A percentile compares a stretch with the other conserved stretches of the same genome.
Conservation (phyloP, 1,284 basidiomycete genomes). For the Golubevia pallescens region DNA sequence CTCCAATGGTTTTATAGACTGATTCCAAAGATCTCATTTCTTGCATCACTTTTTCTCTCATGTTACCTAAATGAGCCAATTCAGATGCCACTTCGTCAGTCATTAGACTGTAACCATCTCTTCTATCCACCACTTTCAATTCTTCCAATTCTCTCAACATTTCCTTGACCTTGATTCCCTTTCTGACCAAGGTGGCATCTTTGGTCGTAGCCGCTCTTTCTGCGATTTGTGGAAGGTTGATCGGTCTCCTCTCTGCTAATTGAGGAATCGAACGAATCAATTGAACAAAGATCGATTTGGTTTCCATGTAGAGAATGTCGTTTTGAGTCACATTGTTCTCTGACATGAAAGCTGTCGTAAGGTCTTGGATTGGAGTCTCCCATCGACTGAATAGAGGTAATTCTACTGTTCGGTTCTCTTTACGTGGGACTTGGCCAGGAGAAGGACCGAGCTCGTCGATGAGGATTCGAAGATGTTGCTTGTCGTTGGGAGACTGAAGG, state of each 20-base stretch:
- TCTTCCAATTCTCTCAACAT: constrained; percentile 62
- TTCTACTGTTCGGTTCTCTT: constrained; percentile 54
- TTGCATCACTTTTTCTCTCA: constrained; percentile 53
- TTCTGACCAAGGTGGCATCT: constrained; percentile 44
- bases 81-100: constrained; percentile 55
- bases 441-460: constrained; percentile 51
- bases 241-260: constrained; percentile 38
- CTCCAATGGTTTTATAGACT: constrained; percentile 54
- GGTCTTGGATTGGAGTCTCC: constrained; percentile 58
- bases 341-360: constrained; percentile 57
- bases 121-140: constrained; percentile 52
- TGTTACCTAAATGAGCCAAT: constrained; percentile 51
- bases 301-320: constrained; percentile 62
- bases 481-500: constrained; percentile 40
- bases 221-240: constrained; percentile 46
- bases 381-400: constrained; percentile 57
- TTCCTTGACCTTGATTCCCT: constrained; percentile 57
- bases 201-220: constrained; percentile 49
- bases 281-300: constrained; percentile 61
- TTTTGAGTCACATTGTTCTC: constrained; percentile 63
- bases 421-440: constrained; percentile 46
- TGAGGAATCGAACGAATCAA: constrained; percentile 48
- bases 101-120: constrained; percentile 52
- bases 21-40: constrained; percentile 50
- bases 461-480: constrained; percentile 52